Percentiles rank a stretch among this genome's conserved stretches.
Conservation (phyloP, 163 green algal species). For the Picocystis sp. region DNA sequence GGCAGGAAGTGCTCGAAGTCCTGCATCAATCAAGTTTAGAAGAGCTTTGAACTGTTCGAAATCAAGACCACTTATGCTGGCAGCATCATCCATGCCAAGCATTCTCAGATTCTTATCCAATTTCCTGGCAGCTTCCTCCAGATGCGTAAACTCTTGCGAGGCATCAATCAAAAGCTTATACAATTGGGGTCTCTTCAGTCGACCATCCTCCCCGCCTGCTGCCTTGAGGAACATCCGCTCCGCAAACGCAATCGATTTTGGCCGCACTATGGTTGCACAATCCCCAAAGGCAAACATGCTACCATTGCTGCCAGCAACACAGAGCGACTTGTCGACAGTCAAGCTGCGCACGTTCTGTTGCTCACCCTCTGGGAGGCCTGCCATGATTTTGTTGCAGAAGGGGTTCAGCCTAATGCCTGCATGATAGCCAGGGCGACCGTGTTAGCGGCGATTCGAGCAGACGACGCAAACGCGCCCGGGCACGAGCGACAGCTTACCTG, state of each 20-base stretch:
- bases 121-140: too few relatives aligned
- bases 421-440: too few relatives aligned
- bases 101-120: too few relatives aligned
- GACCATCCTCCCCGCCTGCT: not conserved
- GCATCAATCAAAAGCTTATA: too few relatives aligned
- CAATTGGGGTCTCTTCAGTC: not conserved
- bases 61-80: too few relatives aligned
- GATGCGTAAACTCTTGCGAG: too few relatives aligned
- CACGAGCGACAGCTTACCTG: conserved; percentile 4
- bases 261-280: conserved; percentile 47
- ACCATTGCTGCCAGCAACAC: conserved; percentile 51
- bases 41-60: too few relatives aligned
- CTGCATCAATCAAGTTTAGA: too few relatives aligned
- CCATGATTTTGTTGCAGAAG: conserved; percentile 52
- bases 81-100: too few relatives aligned
- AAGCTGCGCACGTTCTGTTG: conserved; percentile 66
- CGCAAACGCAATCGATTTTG: conserved; percentile 22
- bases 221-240: conserved; percentile 26
- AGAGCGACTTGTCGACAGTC: conserved; percentile 57
- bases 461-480: too few relatives aligned
- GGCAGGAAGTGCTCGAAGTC: not conserved
- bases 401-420: conserved; percentile 70
- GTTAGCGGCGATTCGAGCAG: too few relatives aligned
- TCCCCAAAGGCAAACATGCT: conserved; percentile 73
- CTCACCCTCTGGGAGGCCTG: conserved; percentile 31